phyloP scores from a whole-genome alignment of 805 yeast species.

The Yamadazyma paraphyllophila region DNA sequence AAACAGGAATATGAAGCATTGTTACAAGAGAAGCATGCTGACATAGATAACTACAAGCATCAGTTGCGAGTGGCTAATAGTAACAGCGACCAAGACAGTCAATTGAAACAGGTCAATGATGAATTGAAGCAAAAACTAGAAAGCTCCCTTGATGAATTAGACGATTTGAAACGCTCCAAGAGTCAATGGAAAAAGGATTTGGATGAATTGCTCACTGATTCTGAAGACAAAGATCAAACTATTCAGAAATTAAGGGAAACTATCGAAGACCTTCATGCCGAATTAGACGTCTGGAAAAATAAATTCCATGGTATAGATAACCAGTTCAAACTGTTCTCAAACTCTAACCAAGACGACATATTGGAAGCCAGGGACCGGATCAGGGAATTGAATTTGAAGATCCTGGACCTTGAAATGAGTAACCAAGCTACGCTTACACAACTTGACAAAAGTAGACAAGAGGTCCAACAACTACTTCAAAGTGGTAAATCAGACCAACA shows the following conservation, averaged over 20 bases:
- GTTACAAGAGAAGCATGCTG: too few species aligned
- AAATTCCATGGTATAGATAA: neutral
- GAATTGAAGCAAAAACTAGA: neutral
- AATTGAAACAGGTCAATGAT: neutral
- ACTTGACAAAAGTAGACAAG: conserved; percentile 15
- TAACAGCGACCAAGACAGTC: neutral
- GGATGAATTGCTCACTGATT: conserved; percentile 3
- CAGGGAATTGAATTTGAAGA: neutral
- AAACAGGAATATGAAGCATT: too few species aligned
- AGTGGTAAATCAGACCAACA: conserved; percentile 12
- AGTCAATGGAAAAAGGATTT: conserved; percentile 5
- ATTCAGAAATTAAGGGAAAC: conserved; percentile 10
- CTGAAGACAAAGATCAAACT: conserved; percentile 5
- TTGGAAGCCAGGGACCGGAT: neutral
- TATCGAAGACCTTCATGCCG: conserved; percentile 16
- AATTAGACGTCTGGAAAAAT: neutral
- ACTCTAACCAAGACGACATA: neutral
- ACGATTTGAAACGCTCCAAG: conserved; percentile 7
- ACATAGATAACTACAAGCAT: too few species aligned
- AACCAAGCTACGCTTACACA: conserved; percentile 5
- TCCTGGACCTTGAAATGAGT: neutral
- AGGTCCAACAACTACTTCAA: conserved; percentile 13
- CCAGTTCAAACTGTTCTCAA: too few species aligned
- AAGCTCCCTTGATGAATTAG: conserved; percentile 5
- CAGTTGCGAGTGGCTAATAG: too few species aligned